Base-by-base conservation (phyloP, 2,329 filamentous ascomycete genomes). In the Aspergillus ustus region DNA sequence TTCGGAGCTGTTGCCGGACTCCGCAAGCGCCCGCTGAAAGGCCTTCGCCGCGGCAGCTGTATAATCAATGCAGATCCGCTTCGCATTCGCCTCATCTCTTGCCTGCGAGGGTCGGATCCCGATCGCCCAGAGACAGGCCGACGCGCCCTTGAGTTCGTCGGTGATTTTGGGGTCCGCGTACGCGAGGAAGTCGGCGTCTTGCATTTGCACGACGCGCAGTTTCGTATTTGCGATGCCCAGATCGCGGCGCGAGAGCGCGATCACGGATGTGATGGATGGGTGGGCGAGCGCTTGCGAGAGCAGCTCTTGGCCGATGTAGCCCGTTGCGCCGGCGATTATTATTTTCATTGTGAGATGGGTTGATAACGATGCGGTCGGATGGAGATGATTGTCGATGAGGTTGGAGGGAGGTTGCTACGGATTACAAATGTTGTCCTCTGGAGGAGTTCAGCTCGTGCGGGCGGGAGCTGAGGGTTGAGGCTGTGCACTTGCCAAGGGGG, bases 101-200 rank as follows among this genome's bases (percentile, higher is more conserved):
- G 60, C 56, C 7, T 53, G 31, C 2, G 60, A 59, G 2, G 60
- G 60, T 8, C 34, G 19, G 0, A 62, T 4, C 4, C 60, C 60
- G 19, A 62, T 29, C 1, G 60, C 31, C 80, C 80, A 83, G 28
- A 83, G 79, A 67, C 80, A 83, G 15, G 77, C 80, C 56, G 79
- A 74, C 3, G 81, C 79, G 51, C 75, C 78, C 64, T 76, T 72
- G 5, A 83, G 70, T 15, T 77, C 71, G 7, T 72, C 61, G 15
- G 82, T 64, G 25, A 83, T 69, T 9, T 37, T 15, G 11, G 80
- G 73, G 1, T 77, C 73, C 1, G 85, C 80, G 66, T 84, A 87
- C 2, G 73, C 69, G 7, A 79, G 76, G 71, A 88, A 88, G 69
- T 88, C 83, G 9, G 82, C 74, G 65, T 85, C 78, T 62, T 84